phyloP scores from a whole-genome alignment of 78 protist species.

The Dictyostelium brefeldianum region DNA sequence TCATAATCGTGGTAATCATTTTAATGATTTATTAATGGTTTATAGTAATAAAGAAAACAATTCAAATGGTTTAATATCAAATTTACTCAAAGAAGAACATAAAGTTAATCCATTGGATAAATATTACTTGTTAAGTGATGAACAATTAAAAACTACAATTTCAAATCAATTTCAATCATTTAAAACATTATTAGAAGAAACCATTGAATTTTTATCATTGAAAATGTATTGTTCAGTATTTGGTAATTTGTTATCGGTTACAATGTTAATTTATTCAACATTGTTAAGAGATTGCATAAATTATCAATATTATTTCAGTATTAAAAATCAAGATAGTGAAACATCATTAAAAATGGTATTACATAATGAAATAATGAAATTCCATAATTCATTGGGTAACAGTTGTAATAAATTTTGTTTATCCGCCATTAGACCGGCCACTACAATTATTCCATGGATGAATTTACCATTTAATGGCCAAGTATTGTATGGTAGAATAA shows the following conservation, averaged over 20 bases:
- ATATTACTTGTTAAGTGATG: background rate
- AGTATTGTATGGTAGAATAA: background rate
- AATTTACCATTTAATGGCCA: conserved; percentile 20
- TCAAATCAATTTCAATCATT: background rate
- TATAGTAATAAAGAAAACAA: background rate
- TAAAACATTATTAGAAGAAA: conserved; percentile 4
- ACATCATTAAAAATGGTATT: background rate
- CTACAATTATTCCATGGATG: conserved; percentile 11
- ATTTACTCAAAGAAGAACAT: background rate
- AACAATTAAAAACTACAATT: background rate
- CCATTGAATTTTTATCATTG: background rate
- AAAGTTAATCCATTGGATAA: background rate
- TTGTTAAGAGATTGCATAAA: background rate
- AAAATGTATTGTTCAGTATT: background rate
- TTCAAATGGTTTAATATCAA: background rate
- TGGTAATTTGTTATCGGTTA: background rate
- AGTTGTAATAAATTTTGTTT: conserved; percentile 26
- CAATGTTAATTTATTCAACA: background rate
- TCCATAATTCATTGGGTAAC: background rate
- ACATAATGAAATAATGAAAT: background rate
- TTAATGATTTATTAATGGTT: background rate
- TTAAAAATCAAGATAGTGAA: background rate
- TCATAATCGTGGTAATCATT: conserved; percentile 8
- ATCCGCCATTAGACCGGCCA: conserved; percentile 10
- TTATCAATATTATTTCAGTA: background rate